Percentiles rank a stretch among this genome's conserved stretches.
Conservation (phyloP, 257 asterid genomes). For the Solanum bulbocastanum region DNA sequence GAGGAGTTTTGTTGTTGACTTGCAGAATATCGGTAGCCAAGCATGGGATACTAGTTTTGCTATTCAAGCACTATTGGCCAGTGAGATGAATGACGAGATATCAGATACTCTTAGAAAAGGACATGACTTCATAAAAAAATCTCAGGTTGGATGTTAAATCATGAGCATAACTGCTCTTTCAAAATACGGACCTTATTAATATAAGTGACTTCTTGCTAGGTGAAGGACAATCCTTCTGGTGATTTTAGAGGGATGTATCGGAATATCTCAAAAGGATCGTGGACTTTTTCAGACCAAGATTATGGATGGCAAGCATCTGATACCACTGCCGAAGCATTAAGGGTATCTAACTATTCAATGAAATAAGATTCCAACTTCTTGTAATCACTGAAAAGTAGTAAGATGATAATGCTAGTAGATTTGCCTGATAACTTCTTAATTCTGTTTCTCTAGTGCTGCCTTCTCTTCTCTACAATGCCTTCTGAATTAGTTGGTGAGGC, state of each 20-base stretch:
- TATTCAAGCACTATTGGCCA: slow-evolving; percentile 64
- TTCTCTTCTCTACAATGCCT: slow-evolving; percentile 69
- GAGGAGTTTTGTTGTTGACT: neutral
- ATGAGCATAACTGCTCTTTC: neutral
- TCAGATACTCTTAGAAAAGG: slow-evolving; percentile 56
- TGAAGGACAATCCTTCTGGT: slow-evolving; percentile 73
- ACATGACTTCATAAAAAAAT: slow-evolving; percentile 55
- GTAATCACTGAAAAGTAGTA: too few relatives aligned
- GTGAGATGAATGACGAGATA: slow-evolving; percentile 47
- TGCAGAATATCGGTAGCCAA: slow-evolving; percentile 82
- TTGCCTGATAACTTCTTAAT: neutral
- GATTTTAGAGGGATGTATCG: slow-evolving; percentile 69
- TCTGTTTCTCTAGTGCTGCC: slow-evolving; percentile 49
- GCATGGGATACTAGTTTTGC: slow-evolving; percentile 83
- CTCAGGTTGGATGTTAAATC: slow-evolving; percentile 37
- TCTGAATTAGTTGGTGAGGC: slow-evolving; percentile 57
- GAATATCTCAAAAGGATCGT: slow-evolving; percentile 79
- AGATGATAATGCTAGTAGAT: neutral
- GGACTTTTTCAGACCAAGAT: slow-evolving; percentile 95
- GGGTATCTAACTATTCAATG: slow-evolving; percentile 23
- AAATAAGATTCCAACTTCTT: neutral
- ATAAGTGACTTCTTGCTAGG: slow-evolving; percentile 17
- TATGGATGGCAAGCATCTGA: slow-evolving; percentile 97
- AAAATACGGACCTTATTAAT: neutral
- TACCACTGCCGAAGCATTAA: slow-evolving; percentile 80